A percentile compares a stretch with the other conserved stretches of the same genome.
These are phyloP conservation scores for Cicer pinnatifidum DNA, from an alignment of 306 rosid genomes.

Conservation along the genomic window DNA sequence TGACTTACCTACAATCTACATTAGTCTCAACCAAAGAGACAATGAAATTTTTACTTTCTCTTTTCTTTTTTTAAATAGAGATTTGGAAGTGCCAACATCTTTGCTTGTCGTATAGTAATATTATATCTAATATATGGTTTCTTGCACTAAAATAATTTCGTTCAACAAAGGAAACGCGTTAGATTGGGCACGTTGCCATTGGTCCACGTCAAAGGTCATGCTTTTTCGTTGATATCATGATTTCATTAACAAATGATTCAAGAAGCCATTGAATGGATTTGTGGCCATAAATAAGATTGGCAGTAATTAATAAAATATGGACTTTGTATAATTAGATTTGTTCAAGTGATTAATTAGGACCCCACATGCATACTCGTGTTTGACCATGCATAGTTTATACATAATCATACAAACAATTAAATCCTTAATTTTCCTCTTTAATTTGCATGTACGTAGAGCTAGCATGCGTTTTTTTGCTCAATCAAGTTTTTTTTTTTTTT, in stretches of 20 bases:
- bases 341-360: background rate
- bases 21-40: constrained; percentile 27
- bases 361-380: background rate
- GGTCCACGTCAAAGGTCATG: constrained; percentile 46
- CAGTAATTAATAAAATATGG: constrained; percentile 21
- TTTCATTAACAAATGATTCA: constrained; percentile 18
- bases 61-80: background rate
- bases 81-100: background rate
- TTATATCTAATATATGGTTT: constrained; percentile 4
- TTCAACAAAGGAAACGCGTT: constrained; percentile 49
- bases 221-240: constrained; percentile 33
- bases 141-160: constrained; percentile 26
- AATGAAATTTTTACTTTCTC: background rate
- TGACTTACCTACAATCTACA: no score
- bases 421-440: no score
- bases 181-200: constrained; percentile 43
- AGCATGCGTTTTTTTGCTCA: no score
- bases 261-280: constrained; percentile 18
- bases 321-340: background rate
- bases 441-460: no score
- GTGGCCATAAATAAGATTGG: constrained; percentile 41
- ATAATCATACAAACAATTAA: background rate
- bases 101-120: constrained; percentile 31
- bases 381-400: background rate
- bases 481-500: no score